Conservation (phyloP, 495 filamentous ascomycete species). For the Lasiosphaeriaceae sp. region DNA sequence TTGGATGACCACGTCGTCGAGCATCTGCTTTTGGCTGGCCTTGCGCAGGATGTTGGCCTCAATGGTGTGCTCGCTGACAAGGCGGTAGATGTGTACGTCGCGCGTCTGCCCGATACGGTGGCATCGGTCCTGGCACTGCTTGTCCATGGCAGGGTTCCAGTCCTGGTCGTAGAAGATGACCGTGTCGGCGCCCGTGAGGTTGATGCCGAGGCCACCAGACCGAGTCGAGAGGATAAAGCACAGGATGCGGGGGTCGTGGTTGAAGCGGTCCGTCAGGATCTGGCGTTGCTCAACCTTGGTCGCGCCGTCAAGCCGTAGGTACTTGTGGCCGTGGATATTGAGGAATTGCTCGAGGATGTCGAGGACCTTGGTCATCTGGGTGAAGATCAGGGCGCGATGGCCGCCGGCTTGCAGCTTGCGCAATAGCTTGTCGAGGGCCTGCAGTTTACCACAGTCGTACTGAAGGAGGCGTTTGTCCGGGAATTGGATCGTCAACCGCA, state of each 20-base stretch:
- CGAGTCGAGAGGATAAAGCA: slow-evolving; percentile 94
- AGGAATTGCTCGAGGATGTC: slow-evolving; percentile 97
- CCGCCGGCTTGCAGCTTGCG: slow-evolving; percentile 83
- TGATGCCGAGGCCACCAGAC: slow-evolving; percentile 93
- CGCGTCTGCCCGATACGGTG: slow-evolving; percentile 98
- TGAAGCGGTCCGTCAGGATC: slow-evolving; percentile 94
- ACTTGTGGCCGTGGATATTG: slow-evolving; percentile 96
- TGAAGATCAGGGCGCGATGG: slow-evolving; percentile 95
- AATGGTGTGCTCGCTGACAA: slow-evolving; percentile 96
- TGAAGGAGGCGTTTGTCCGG: slow-evolving; percentile 92
- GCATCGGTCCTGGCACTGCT: slow-evolving; percentile 96
- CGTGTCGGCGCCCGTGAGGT: slow-evolving; percentile 92
- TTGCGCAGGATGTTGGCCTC: slow-evolving; percentile 98
- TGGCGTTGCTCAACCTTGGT: slow-evolving; percentile 95
- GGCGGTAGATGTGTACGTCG: slow-evolving; percentile 96
- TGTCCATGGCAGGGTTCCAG: slow-evolving; percentile 99
- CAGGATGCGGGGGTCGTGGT: slow-evolving; percentile 85
- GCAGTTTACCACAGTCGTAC: slow-evolving; percentile 97
- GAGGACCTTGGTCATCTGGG: slow-evolving; percentile 98
- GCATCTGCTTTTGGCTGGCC: slow-evolving; percentile 92
- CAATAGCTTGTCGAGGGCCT: slow-evolving; percentile 81
- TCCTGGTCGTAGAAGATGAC: slow-evolving; percentile 99
- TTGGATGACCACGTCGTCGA: slow-evolving; percentile 97
- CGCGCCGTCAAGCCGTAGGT: slow-evolving; percentile 82
- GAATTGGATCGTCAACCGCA: slow-evolving; percentile 92